Percentiles rank a stretch among this genome's conserved stretches.
Conservation (phyloP, 2,329 filamentous ascomycete genomes). For the Lasiodiplodia gonubiensis region DNA sequence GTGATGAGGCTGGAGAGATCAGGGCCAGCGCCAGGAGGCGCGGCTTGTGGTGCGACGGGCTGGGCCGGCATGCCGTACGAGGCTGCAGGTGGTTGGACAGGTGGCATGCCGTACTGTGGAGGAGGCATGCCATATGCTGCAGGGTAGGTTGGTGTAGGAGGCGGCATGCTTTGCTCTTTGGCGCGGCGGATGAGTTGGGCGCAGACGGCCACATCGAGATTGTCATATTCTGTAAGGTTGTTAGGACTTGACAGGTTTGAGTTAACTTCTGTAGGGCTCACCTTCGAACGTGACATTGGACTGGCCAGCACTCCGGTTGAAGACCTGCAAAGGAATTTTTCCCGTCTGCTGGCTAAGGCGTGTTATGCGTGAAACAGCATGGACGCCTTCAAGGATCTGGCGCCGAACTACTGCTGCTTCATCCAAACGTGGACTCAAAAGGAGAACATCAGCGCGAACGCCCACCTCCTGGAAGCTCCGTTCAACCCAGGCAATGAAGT, state of each 20-base stretch:
- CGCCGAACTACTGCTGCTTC: conserved; percentile 80
- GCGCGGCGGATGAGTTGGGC: conserved; percentile 80
- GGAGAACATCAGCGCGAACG: conserved; percentile 78
- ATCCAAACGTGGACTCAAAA: conserved; percentile 76
- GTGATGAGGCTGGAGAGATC: conserved; percentile 71
- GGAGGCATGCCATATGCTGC: conserved; percentile 39
- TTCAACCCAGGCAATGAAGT: conserved; percentile 85
- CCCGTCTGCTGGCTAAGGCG: conserved; percentile 59
- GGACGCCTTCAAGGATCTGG: conserved; percentile 86
- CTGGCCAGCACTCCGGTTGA: conserved; percentile 76
- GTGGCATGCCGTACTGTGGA: conserved; percentile 36
- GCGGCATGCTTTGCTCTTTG: conserved; percentile 55
- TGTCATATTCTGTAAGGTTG: conserved; percentile 70
- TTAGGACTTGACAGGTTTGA: conserved; percentile 33
- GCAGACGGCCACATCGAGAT: conserved; percentile 77
- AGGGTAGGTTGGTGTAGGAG: conserved; percentile 39
- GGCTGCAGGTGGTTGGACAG: conserved; percentile 35
- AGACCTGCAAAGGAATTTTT: conserved; percentile 82
- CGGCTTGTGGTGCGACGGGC: conserved; percentile 34
- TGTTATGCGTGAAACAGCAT: conserved; percentile 67
- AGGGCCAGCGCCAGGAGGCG: conserved; percentile 31
- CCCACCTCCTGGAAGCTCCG: conserved; percentile 73
- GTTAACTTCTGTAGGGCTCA: conserved; percentile 40
- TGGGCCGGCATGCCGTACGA: conserved; percentile 44
- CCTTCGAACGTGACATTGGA: conserved; percentile 80